Evolutionary conservation across 1,284 basidiomycete species (phyloP).

Genomic region (Ceratobasidium sp.): DNA sequence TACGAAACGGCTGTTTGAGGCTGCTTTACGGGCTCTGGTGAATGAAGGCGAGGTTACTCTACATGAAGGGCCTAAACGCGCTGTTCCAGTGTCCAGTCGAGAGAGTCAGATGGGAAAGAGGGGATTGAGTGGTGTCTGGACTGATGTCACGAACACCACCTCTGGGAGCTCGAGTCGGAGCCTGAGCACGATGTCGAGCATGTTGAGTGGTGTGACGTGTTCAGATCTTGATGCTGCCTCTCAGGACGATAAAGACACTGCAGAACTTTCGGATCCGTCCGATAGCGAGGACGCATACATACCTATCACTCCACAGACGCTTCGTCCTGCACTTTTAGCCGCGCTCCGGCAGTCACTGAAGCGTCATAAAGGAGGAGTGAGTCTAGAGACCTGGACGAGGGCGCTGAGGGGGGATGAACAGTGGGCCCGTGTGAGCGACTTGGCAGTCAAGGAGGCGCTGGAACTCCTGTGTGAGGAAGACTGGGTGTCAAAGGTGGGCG

Average conservation of each 20-base stretch:
- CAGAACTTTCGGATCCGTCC: conserved; percentile 33
- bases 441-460: conserved; percentile 19
- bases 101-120: not conserved
- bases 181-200: conserved; percentile 2
- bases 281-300: conserved; percentile 42
- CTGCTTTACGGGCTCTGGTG: conserved; percentile 38
- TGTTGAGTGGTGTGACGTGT: not conserved
- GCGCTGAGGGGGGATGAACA: conserved; percentile 34
- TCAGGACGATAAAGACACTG: conserved; percentile 12
- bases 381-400: conserved; percentile 30
- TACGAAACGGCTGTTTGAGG: conserved; percentile 31
- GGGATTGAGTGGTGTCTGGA: conserved; percentile 10
- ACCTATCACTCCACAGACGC: conserved; percentile 16
- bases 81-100: not conserved
- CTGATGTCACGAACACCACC: conserved; percentile 32
- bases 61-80: conserved; percentile 27
- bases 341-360: conserved; percentile 19
- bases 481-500: conserved; percentile 34
- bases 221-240: conserved; percentile 16
- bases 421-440: conserved; percentile 31
- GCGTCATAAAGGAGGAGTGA: conserved; percentile 29
- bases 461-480: conserved; percentile 21
- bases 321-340: conserved; percentile 24
- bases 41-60: conserved; percentile 27
- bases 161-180: not conserved